phyloP scores from a whole-genome alignment of 1,284 basidiomycete species.

The Malassezia sp. region DNA sequence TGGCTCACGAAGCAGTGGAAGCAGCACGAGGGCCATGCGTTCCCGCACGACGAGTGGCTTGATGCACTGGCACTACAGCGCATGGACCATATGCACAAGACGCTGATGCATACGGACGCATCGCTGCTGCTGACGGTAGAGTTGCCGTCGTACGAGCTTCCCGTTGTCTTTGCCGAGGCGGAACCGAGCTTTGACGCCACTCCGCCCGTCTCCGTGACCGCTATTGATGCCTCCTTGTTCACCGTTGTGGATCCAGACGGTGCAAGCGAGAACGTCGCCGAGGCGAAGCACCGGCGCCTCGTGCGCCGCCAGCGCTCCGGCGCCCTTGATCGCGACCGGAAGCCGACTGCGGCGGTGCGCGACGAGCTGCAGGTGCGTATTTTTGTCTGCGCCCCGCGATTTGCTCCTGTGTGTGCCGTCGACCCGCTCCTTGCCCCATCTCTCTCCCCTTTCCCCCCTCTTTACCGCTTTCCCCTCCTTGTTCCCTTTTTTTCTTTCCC shows the following conservation, averaged over 20 bases:
- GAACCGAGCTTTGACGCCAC: conserved; percentile 16
- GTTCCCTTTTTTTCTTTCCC: too few relatives aligned
- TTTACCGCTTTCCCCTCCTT: background rate
- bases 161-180: conserved; percentile 74
- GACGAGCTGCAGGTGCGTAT: conserved; percentile 88
- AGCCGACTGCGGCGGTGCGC: conserved; percentile 82
- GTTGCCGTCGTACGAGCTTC: conserved; percentile 91
- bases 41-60: conserved; percentile 90
- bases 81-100: conserved; percentile 60
- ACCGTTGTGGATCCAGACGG: conserved; percentile 84
- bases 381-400: too few relatives aligned
- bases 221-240: conserved; percentile 55
- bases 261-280: conserved; percentile 81
- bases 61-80: conserved; percentile 83
- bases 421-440: background rate
- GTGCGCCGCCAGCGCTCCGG: conserved; percentile 89
- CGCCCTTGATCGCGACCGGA: conserved; percentile 85
- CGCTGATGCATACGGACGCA: conserved; percentile 23
- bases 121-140: conserved; percentile 74
- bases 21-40: conserved; percentile 84
- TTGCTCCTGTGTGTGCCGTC: background rate
- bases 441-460: too few relatives aligned
- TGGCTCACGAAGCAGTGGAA: conserved; percentile 90
- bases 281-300: conserved; percentile 87
- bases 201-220: background rate